Base-by-base conservation (phyloP, 73 alveolate genomes). In the Paramecium octaurelia region DNA sequence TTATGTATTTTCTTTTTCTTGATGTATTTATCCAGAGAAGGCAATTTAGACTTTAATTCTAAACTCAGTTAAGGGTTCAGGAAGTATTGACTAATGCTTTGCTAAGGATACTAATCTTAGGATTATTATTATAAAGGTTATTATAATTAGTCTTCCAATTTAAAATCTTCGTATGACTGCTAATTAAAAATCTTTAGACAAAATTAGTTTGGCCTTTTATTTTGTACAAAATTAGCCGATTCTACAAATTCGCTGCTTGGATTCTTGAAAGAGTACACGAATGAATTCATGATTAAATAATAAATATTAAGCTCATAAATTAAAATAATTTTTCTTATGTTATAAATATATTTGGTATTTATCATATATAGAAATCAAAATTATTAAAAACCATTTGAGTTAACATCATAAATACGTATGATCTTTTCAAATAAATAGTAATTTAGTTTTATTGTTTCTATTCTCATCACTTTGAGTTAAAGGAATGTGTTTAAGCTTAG, bases 1-100 rank as follows among this genome's bases (percentile, higher is more conserved):
- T 80, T 80, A 44, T 42, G 91, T 18, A 31, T 80, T 42, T 46
- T 80, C 57, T 80, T 80, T 42, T 80, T 80, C 44, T 80, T 80
- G 12, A 80, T 80, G 21, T 31, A 80, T 23, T 80, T 42, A 18
- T 80, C 91, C 7, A 80, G 14, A 12, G 91, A 80, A 20, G 91
- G 91, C 10, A 80, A 11, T 14, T 46, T 34, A 6, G 57, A 73
- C 38, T 73, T 73, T 21, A 73, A 43, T 20, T 73, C 87, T n/a
- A 73, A 9, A 40, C 87, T 73, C 0, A 18, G 18, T 73, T 73
- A 35, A 35, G 87, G 87, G 14, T 73, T 73, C 54, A 73, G 20
- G 46, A 73, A 35, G 64, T 38, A 48, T 80, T 42, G 48, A 16
- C 75, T 80, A n/a, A 80, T 80, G 12, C 70, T 44, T 64, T 27